These are phyloP conservation scores for Blumeriella jaapii DNA, from an alignment of 2,329 filamentous ascomycete species.

Conservation along the genomic window DNA sequence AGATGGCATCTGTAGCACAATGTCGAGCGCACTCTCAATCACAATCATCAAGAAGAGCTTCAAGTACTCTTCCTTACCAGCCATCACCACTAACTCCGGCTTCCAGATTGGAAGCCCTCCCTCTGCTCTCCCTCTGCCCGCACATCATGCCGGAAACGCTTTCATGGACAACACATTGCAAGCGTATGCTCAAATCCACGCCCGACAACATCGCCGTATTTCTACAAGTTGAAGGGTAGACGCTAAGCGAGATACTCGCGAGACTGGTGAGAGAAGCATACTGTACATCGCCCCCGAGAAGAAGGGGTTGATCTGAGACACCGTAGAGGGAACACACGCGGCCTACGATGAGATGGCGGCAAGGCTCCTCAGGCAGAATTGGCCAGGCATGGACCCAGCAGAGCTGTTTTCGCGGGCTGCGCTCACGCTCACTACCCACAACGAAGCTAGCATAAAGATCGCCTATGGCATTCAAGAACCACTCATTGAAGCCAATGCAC, in stretches of 20 bases:
- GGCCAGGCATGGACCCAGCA: conserved; percentile 24
- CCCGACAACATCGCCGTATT: conserved; percentile 34
- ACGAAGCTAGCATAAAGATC: conserved; percentile 53
- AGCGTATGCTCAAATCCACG: conserved; percentile 39
- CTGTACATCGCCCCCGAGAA: conserved; percentile 39
- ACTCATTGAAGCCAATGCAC: conserved; percentile 30
- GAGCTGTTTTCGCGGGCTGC: conserved; percentile 26
- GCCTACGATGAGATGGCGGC: conserved; percentile 46
- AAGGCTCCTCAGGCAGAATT: conserved; percentile 32
- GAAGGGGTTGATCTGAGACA: conserved; percentile 33
- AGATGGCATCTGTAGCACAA: not conserved
- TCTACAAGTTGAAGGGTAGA: conserved; percentile 37
- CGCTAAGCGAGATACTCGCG: conserved; percentile 39
- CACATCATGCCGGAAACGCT: conserved; percentile 26
- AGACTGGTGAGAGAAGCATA: too few relatives aligned
- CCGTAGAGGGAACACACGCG: conserved; percentile 35
- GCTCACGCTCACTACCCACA: conserved; percentile 72
- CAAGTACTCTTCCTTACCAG: not conserved
- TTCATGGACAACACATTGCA: conserved; percentile 40
- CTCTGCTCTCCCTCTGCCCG: conserved; percentile 4
- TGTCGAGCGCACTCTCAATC: conserved; percentile 2
- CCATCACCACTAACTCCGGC: not conserved
- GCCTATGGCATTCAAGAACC: conserved; percentile 37
- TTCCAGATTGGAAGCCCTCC: not conserved
- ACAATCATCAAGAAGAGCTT: not conserved